phyloP scores from a whole-genome alignment of 345 rosid genomes.

The Aethionema arabicum region DNA sequence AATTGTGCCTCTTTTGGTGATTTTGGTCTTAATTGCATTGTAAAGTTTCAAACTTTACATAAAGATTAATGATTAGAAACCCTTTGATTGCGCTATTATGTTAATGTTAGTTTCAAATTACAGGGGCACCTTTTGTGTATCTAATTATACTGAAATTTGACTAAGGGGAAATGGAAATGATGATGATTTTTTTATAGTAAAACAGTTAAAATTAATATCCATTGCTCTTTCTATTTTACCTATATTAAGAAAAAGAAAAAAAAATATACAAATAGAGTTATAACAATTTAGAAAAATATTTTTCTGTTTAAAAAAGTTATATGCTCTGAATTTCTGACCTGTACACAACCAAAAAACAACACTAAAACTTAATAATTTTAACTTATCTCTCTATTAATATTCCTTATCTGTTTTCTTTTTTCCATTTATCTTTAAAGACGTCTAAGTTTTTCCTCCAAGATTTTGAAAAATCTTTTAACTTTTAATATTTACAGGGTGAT shows the following conservation, averaged over 20 bases:
- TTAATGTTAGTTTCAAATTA: slow-evolving; percentile 8
- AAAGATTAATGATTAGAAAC: slow-evolving; percentile 25
- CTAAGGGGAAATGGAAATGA: slow-evolving; percentile 31
- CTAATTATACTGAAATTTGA: slow-evolving; percentile 42
- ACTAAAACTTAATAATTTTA: slow-evolving; percentile 29
- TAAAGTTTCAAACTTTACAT: slow-evolving; percentile 30
- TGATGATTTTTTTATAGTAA: slow-evolving; percentile 43
- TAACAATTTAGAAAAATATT: slow-evolving; percentile 15
- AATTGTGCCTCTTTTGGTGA: not conserved
- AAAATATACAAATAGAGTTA: not conserved
- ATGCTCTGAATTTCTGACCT: slow-evolving; percentile 23
- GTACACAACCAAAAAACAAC: slow-evolving; percentile 29
- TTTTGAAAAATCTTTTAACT: not conserved
- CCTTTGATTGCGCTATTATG: slow-evolving; percentile 63
- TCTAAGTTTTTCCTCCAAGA: not conserved
- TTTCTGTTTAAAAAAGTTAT: slow-evolving; percentile 18
- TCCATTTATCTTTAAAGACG: slow-evolving; percentile 2
- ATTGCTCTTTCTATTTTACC: slow-evolving; percentile 33
- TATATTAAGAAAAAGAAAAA: not conserved
- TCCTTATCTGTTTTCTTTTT: not conserved
- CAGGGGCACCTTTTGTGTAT: slow-evolving; percentile 30
- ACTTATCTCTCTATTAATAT: slow-evolving; percentile 28
- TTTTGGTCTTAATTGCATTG: slow-evolving; percentile 22
- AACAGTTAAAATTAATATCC: slow-evolving; percentile 47
- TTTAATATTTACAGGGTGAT: not conserved